These are phyloP conservation scores for Peronosclerospora sorghi DNA, from an alignment of 352 stramenopile species.

Conservation along the genomic window DNA sequence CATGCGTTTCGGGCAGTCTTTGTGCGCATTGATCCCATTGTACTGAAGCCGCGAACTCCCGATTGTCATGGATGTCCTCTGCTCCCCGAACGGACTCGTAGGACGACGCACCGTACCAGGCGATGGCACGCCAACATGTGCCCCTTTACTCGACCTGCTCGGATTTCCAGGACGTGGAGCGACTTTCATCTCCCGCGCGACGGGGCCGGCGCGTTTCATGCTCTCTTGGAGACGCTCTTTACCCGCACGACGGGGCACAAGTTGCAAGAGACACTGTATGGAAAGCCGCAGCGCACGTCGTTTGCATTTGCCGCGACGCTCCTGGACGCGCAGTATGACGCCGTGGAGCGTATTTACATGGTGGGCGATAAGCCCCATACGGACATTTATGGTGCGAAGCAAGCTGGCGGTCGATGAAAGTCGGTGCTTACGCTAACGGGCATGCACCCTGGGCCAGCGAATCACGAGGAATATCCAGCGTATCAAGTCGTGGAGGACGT, in stretches of 20 bases:
- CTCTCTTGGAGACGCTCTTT: constrained; percentile 71
- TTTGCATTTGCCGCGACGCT: constrained; percentile 69
- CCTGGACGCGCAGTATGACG: constrained; percentile 52
- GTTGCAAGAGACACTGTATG: constrained; percentile 61
- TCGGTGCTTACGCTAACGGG: constrained; percentile 76
- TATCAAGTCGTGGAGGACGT: constrained; percentile 70
- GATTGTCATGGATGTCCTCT: constrained; percentile 66
- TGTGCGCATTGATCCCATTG: constrained; percentile 66
- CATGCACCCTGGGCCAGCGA: constrained; percentile 62
- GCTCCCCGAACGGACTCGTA: constrained; percentile 40
- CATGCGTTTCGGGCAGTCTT: constrained; percentile 55
- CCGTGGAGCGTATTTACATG: constrained; percentile 78
- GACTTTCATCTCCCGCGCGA: constrained; percentile 77
- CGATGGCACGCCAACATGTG: constrained; percentile 41
- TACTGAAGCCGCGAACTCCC: constrained; percentile 69
- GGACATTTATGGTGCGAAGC: constrained; percentile 73
- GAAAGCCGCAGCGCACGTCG: constrained; percentile 68
- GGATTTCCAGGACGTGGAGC: constrained; percentile 81
- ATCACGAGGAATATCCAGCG: constrained; percentile 48
- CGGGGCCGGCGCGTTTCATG: constrained; percentile 68
- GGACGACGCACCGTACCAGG: constrained; percentile 20
- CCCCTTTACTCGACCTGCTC: constrained; percentile 80
- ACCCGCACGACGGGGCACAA: constrained; percentile 69
- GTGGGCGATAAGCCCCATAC: constrained; percentile 77
- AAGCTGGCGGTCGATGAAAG: constrained; percentile 66